Evolutionary conservation across 2,329 filamentous ascomycete species (phyloP), one percentile per base, ranked within the genome.

Genomic region (Fusarium falciforme): DNA sequence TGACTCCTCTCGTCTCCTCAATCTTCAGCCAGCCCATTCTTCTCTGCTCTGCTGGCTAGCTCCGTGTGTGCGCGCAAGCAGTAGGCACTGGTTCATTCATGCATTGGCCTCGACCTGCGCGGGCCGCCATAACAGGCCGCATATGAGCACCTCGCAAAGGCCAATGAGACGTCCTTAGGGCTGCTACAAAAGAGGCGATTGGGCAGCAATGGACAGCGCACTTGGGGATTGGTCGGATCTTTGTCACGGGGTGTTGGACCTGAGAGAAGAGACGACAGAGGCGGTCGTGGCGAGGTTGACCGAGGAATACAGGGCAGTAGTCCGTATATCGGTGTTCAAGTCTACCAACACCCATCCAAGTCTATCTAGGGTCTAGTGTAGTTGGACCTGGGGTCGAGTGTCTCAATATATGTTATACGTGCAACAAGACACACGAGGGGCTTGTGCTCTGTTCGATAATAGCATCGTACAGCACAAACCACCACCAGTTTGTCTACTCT

Each of bases 241-340:
- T 61, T 31, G 71, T 74, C 67, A 71, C 67, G 67, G 63, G 55
- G 42, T 44, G 25, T 61, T 27, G 27, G 40, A 54, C n/a, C 20
- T 36, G 71, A 65, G 71, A 68, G 20, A 74, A 73, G 71, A 74
- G 71, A 64, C 27, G 64, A 69, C 54, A 74, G 22, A 44, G 47
- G 27, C 17, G 12, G 49, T 7, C n/a, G 31, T 29, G 47, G 47
- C 25, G 25, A 31, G 47, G 9, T 29, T 27, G 44, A 27, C 44
- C 25, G n/a, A 22, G 40, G 17, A 40, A 17, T n/a, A 38, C 35
- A 36, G 35, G 6, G 16, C 3, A 17, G 12, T 25, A 8, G 20
- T 25, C 42, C 42, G 40, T 42, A 20, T 22, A 25, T 44, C 42
- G 42, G 42, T 14, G 12, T 44, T 22, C 40, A 25, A 22, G 20